Percentiles rank a stretch among this genome's conserved stretches.
phyloP scores from a whole-genome alignment of 345 rosid species.

The Durio zibethinus region DNA sequence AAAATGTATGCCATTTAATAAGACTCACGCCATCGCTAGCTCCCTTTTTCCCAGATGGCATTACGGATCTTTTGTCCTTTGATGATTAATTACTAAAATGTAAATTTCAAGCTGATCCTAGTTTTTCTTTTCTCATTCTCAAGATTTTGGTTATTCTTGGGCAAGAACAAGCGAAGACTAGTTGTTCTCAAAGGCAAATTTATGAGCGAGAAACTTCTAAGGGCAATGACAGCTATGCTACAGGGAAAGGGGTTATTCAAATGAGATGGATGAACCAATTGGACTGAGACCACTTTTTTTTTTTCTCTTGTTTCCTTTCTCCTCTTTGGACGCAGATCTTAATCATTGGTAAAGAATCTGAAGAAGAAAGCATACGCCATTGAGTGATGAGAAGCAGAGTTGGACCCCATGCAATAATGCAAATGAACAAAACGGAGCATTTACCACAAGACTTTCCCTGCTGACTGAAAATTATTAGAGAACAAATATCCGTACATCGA shows the following conservation, averaged over 20 bases:
- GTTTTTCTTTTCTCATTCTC: background rate
- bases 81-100: constrained; percentile 2
- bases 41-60: background rate
- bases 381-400: background rate
- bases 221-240: background rate
- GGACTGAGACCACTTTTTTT: too few species aligned
- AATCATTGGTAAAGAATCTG: background rate
- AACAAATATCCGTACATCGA: background rate
- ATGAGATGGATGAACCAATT: too few species aligned
- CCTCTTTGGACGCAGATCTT: background rate
- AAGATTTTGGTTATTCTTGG: background rate
- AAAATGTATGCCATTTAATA: constrained; percentile 20
- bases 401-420: background rate
- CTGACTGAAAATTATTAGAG: background rate
- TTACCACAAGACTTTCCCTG: background rate
- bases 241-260: too few species aligned
- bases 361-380: background rate
- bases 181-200: background rate
- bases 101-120: constrained; percentile 4
- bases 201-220: background rate
- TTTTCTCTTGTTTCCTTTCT: background rate
- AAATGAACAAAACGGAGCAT: background rate
- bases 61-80: background rate
- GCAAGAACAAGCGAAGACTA: background rate
- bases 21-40: background rate